These are phyloP conservation scores for Craterostigma plantagineum DNA, from an alignment of 257 asterid genomes.

Conservation along the genomic window DNA sequence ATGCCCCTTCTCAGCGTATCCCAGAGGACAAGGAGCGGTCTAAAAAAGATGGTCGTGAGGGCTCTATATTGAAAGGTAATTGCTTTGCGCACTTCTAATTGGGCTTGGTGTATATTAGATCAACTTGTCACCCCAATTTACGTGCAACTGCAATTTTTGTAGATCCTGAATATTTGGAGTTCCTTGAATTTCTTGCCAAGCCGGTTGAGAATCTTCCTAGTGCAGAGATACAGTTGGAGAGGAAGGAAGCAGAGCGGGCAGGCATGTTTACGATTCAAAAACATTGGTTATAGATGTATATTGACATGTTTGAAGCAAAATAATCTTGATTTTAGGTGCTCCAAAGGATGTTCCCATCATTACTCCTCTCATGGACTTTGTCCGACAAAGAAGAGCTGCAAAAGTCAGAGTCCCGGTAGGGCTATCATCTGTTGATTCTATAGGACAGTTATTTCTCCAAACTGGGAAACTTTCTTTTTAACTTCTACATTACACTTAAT, in stretches of 20 bases:
- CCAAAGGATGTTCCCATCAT: slow-evolving; percentile 61
- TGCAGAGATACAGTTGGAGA: slow-evolving; percentile 97
- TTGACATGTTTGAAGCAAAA: neutral
- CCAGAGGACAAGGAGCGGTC: slow-evolving; percentile 71
- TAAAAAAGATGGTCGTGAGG: slow-evolving; percentile 96
- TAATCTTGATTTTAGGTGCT: slow-evolving; percentile 42
- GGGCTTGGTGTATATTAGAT: slow-evolving; percentile 12
- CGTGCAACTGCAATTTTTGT: slow-evolving; percentile 27
- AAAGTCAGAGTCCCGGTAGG: slow-evolving; percentile 80
- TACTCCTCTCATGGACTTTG: slow-evolving; percentile 88
- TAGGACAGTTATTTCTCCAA: neutral
- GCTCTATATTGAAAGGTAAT: slow-evolving; percentile 74
- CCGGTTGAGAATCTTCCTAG: slow-evolving; percentile 97
- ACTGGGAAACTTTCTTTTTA: no score
- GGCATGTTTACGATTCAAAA: slow-evolving; percentile 27
- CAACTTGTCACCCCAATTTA: slow-evolving; percentile 10
- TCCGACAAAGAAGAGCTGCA: slow-evolving; percentile 95
- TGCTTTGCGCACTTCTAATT: slow-evolving; percentile 11
- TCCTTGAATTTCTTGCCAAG: slow-evolving; percentile 82
- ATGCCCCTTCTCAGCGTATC: slow-evolving; percentile 94
- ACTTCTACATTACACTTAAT: no score
- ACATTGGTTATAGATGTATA: neutral
- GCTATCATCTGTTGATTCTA: neutral
- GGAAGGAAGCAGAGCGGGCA: slow-evolving; percentile 95
- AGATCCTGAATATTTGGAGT: slow-evolving; percentile 99